Conservation (phyloP, 1,284 basidiomycete species). For the Boletellus sp. region DNA sequence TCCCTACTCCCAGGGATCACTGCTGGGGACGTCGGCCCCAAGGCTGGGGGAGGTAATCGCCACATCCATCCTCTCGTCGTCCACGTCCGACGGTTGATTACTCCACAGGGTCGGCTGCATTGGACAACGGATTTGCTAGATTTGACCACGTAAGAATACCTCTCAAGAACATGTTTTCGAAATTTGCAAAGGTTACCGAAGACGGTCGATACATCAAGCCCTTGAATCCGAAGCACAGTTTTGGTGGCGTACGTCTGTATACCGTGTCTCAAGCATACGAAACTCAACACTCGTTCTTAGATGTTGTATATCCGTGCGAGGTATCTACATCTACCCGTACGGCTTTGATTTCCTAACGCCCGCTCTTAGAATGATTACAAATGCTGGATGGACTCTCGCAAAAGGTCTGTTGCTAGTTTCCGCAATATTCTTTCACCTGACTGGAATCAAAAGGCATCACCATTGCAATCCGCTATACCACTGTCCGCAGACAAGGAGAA, state of each 20-base stretch:
- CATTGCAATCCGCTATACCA: constrained; percentile 71
- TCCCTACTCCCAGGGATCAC: constrained; percentile 58
- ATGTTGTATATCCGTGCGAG: constrained; percentile 69
- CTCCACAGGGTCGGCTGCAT: constrained; percentile 46
- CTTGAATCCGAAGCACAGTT: constrained; percentile 71
- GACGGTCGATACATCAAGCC: constrained; percentile 68
- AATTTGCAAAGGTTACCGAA: constrained; percentile 68
- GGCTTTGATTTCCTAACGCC: neutral
- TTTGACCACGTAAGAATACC: constrained; percentile 75
- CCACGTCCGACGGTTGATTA: neutral
- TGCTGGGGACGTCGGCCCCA: constrained; percentile 64
- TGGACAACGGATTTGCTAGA: constrained; percentile 71
- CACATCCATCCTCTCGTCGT: neutral
- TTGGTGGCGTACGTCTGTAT: constrained; percentile 64
- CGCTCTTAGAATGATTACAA: constrained; percentile 53
- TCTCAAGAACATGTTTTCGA: constrained; percentile 71
- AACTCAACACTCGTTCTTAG: constrained; percentile 35
- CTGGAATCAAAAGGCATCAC: constrained; percentile 51
- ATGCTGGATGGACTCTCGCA: constrained; percentile 57
- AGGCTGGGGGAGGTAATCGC: constrained; percentile 39
- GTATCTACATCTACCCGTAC: constrained; percentile 32
- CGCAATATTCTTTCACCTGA: neutral
- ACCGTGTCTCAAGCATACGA: neutral
- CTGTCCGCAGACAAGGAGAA: constrained; percentile 69
- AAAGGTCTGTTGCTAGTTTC: constrained; percentile 40